Base-by-base conservation (phyloP, 176 grass and related monocot species). In the Secale cereale region DNA sequence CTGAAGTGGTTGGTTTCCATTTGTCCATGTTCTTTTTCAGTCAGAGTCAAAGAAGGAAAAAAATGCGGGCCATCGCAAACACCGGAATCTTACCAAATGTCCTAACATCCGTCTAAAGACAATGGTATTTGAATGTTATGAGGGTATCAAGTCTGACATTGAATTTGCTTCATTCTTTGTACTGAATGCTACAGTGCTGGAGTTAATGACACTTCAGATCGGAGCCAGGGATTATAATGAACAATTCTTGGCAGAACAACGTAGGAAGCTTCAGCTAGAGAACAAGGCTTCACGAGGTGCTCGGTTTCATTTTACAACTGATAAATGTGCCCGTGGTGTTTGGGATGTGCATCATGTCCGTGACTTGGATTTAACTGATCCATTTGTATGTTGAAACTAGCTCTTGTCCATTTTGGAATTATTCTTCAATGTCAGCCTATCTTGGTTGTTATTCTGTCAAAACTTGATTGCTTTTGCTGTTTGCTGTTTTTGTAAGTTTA, bases 231-330 rank as follows among this genome's bases (percentile, higher is more conserved):
- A 41, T 71, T 71, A 25, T 2, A 41, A 41, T 12, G 22, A 71
- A 41, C 4, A 71, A 36, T 71, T 71, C 36, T 40, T 77, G 17
- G 74, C 74, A 57, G 20, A 77, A 59, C 74, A 77, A 35, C 50
- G 5, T 56, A 76, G 17, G 46, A 20, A 56, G 48, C 74, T 76
- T 57, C 46, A 56, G 19, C 46, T 76, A 50, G 46, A 10, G 5
- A 57, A 76, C 27, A 76, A 11, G 48, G 74, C 74, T 56, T 76
- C 74, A 76, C 12, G 74, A 57, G 74, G 16, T n/a, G 27, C 74
- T 76, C 48, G 5, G 4, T 76, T 76, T 54, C 19, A 76, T 56
- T 76, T 76, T 76, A 76, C 74, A 52, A 20, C 74, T 35, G 50
- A 59, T 15, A 20, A 6, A 57, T 59, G 48, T 59, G 2, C 17